Evolutionary conservation across 345 rosid species (phyloP).

Genomic region (Carallia brachiata): DNA sequence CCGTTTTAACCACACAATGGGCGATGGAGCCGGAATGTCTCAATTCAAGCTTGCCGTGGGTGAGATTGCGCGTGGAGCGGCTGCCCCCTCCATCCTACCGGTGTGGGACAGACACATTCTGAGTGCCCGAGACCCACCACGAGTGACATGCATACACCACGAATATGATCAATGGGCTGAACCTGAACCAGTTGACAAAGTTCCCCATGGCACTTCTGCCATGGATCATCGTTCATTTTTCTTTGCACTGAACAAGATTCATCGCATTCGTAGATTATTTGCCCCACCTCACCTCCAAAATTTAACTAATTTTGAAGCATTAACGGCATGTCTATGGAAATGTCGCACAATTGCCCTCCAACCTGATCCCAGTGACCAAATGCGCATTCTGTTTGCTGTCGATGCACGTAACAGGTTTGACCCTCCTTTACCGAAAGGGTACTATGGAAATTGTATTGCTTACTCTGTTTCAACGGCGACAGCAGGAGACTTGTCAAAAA

Average conservation of each 20-base stretch:
- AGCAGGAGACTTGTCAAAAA: conserved; percentile 1
- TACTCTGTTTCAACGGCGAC: conserved; percentile 16
- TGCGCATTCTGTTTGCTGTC: background rate
- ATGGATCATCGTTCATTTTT: conserved; percentile 19
- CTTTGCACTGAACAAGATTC: conserved; percentile 2
- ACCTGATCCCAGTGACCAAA: background rate
- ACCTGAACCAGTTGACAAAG: too few relatives aligned
- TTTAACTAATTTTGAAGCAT: conserved; percentile 7
- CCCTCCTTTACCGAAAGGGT: conserved; percentile 1
- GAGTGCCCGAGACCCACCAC: too few relatives aligned
- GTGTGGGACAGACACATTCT: too few relatives aligned
- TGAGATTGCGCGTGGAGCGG: conserved; percentile 11
- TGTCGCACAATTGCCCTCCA: conserved; percentile 20
- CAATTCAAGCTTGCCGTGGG: conserved; percentile 17
- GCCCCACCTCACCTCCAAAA: background rate
- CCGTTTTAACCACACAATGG: conserved; percentile 15
- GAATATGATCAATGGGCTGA: too few relatives aligned
- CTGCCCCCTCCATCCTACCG: too few relatives aligned
- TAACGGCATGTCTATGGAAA: conserved; percentile 21
- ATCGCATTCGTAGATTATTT: too few relatives aligned
- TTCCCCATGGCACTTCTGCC: background rate
- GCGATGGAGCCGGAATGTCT: conserved; percentile 13
- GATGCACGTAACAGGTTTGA: background rate
- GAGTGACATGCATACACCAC: background rate
- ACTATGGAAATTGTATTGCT: conserved; percentile 22